Conservation (phyloP, 768 basidiomycete species). For the Candolleomyces aberdarensis region DNA sequence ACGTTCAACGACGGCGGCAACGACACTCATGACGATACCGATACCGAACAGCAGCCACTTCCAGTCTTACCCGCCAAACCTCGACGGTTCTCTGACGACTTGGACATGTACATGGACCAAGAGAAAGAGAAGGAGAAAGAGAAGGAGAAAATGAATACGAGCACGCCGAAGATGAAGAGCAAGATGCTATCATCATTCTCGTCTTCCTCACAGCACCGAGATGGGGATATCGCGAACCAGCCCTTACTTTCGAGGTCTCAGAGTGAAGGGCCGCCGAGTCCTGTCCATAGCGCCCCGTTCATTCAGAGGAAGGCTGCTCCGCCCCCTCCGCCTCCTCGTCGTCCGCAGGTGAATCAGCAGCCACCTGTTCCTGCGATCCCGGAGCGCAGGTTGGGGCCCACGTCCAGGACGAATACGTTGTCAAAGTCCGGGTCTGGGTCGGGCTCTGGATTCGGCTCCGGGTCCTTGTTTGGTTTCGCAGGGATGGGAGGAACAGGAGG, state of each 20-base stretch:
- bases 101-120: not conserved
- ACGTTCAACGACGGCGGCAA: conserved; percentile 39
- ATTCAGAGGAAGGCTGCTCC: conserved; percentile 47
- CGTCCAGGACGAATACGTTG: conserved; percentile 12
- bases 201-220: conserved; percentile 10
- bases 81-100: conserved; percentile 8
- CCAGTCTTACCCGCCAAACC: conserved; percentile 11
- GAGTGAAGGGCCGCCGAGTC: conserved; percentile 16
- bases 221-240: conserved; percentile 23
- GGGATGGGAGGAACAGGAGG: too few relatives aligned
- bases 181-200: not conserved
- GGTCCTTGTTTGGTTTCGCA: too few relatives aligned
- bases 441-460: too few relatives aligned
- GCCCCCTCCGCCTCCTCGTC: conserved; percentile 61
- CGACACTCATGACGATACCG: conserved; percentile 45
- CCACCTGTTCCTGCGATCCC: conserved; percentile 46
- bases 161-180: conserved; percentile 3
- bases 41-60: not conserved
- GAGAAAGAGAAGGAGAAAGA: not conserved
- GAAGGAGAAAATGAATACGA: too few relatives aligned
- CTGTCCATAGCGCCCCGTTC: not conserved
- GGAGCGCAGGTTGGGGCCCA: conserved; percentile 30
- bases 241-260: conserved; percentile 21
- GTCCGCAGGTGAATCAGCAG: conserved; percentile 23
- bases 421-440: not conserved